These are phyloP conservation scores for Dipodascopsis tothii DNA, from an alignment of 805 yeast genomes.

Conservation along the genomic window DNA sequence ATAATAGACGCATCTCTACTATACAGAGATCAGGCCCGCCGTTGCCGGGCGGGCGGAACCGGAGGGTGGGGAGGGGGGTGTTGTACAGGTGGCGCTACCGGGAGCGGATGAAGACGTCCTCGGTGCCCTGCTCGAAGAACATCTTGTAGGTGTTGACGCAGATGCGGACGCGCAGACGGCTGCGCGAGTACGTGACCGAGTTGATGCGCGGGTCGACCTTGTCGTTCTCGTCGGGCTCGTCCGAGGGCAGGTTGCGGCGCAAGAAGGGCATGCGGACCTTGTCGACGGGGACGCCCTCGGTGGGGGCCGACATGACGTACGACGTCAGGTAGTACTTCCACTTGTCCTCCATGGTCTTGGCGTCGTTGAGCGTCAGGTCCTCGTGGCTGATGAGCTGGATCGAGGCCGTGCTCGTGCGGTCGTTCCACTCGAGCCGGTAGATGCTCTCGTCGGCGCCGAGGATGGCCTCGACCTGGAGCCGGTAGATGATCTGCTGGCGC, in stretches of 20 bases:
- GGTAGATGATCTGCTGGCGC: conserved; percentile 79
- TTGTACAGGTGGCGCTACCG: not conserved
- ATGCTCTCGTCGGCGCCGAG: conserved; percentile 85
- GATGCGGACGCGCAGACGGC: conserved; percentile 70
- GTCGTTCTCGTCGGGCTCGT: conserved; percentile 22
- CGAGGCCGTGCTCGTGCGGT: conserved; percentile 43
- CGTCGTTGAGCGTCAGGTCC: conserved; percentile 75
- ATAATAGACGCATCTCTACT: no score
- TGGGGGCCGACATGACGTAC: conserved; percentile 89
- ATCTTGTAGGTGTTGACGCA: conserved; percentile 71
- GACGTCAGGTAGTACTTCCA: conserved; percentile 94
- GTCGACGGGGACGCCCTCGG: conserved; percentile 85
- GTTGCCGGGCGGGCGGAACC: no score
- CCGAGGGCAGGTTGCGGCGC: conserved; percentile 37
- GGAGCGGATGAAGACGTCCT: conserved; percentile 65
- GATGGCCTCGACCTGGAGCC: conserved; percentile 75
- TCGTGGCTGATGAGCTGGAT: conserved; percentile 82
- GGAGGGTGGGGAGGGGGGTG: no score
- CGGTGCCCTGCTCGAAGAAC: conserved; percentile 70
- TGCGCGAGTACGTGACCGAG: conserved; percentile 25
- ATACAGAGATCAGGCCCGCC: no score
- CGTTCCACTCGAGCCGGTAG: conserved; percentile 75
- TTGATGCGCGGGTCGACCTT: conserved; percentile 12
- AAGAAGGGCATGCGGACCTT: conserved; percentile 73
- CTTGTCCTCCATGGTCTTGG: conserved; percentile 60